A percentile compares a stretch with the other conserved stretches of the same genome.
Conservation (phyloP, 306 rosid genomes). For the Cucumis melo region DNA sequence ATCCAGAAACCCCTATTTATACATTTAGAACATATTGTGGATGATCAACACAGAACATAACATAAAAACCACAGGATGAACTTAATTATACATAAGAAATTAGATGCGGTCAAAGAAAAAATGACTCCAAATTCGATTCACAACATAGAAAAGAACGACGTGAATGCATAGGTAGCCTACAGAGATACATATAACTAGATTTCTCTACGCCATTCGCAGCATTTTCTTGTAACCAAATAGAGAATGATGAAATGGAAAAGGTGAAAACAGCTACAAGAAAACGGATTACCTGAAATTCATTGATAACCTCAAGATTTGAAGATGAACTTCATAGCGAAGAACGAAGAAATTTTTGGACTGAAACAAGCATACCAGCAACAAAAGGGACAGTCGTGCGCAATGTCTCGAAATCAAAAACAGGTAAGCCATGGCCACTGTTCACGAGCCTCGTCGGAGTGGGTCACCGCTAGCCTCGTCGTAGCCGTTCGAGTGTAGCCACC, state of each 20-base stretch:
- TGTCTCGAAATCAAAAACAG: too few species aligned
- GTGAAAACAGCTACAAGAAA: not conserved
- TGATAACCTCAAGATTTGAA: not conserved
- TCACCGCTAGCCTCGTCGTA: too few species aligned
- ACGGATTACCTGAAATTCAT: not conserved
- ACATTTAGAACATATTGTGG: not conserved
- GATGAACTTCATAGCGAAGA: not conserved
- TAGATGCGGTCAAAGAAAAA: not conserved
- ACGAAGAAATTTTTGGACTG: not conserved
- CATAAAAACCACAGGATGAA: not conserved
- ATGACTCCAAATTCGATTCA: too few species aligned
- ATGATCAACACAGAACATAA: not conserved
- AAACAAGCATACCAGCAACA: too few species aligned
- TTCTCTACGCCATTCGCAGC: not conserved
- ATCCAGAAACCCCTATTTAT: not conserved
- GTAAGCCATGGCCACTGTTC: too few species aligned
- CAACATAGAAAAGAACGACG: too few species aligned
- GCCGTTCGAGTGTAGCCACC: too few species aligned
- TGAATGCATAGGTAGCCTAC: not conserved
- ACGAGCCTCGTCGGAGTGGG: too few species aligned
- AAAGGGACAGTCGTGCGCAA: too few species aligned
- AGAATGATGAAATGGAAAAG: not conserved
- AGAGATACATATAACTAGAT: not conserved
- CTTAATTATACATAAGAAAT: not conserved
- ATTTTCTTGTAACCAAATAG: slow-evolving; percentile 13